A percentile compares a stretch with the other conserved stretches of the same genome.
phyloP scores from a whole-genome alignment of 345 rosid species.

The Citrus sinensis region DVS_A1.0 CM039161.1:24048501-24049000 shows the following conservation, averaged over 20 bases:
- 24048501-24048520: slow-evolving; percentile 23
- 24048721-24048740: background rate
- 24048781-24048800: background rate
- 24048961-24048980: slow-evolving; percentile 91
- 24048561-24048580: slow-evolving; percentile 87
- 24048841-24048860: background rate
- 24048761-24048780: background rate
- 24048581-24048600: slow-evolving; percentile 96
- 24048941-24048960: slow-evolving; percentile 96
- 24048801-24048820: background rate
- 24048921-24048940: slow-evolving; percentile 98
- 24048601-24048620: slow-evolving; percentile 35
- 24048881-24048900: slow-evolving; percentile 11
- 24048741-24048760: background rate
- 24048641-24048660: background rate
- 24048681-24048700: background rate
- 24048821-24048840: background rate
- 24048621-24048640: background rate
- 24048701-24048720: background rate
- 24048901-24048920: slow-evolving; percentile 81
- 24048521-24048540: slow-evolving; percentile 97
- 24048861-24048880: background rate
- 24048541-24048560: slow-evolving; percentile 96
- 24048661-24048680: background rate
- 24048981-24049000: slow-evolving; percentile 89